Evolutionary conservation across 768 basidiomycete genomes (phyloP).

Genomic region (Mycena belliarum): DNA sequence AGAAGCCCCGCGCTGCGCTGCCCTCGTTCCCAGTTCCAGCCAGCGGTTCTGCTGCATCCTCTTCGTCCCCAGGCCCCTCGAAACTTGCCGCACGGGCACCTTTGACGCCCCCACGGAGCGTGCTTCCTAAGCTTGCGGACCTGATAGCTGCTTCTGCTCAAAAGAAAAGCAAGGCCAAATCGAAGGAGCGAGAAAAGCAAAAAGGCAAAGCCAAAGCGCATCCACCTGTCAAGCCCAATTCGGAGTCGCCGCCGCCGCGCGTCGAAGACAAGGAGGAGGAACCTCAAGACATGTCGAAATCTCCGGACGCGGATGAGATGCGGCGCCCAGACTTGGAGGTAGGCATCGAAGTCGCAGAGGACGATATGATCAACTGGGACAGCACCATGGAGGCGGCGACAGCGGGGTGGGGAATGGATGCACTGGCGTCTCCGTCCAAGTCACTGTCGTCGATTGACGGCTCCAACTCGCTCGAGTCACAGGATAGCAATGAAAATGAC

Average conservation of each 20-base stretch:
- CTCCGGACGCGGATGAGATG: background rate
- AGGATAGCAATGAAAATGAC: constrained; percentile 6
- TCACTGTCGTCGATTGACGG: constrained; percentile 21
- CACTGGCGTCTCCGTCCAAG: constrained; percentile 13
- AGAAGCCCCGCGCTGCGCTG: constrained; percentile 5
- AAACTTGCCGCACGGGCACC: constrained; percentile 3
- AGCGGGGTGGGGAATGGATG: background rate
- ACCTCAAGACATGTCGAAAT: too few relatives aligned
- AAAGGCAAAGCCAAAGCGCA: background rate
- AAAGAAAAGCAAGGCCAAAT: constrained; percentile 18
- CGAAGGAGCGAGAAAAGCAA: background rate
- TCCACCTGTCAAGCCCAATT: background rate
- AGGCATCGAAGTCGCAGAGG: background rate
- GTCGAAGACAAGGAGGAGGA: background rate
- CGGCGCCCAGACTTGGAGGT: background rate
- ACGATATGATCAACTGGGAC: constrained; percentile 19
- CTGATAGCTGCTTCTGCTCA: constrained; percentile 20
- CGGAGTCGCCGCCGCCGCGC: background rate
- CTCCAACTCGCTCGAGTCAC: constrained; percentile 20
- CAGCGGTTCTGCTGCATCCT: background rate
- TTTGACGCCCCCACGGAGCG: constrained; percentile 13
- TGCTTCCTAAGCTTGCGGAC: constrained; percentile 15
- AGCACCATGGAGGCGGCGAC: background rate
- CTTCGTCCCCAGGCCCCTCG: background rate
- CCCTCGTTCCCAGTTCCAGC: background rate